phyloP scores from a whole-genome alignment of 768 basidiomycete species.

The Lyophyllum atratum region DNA sequence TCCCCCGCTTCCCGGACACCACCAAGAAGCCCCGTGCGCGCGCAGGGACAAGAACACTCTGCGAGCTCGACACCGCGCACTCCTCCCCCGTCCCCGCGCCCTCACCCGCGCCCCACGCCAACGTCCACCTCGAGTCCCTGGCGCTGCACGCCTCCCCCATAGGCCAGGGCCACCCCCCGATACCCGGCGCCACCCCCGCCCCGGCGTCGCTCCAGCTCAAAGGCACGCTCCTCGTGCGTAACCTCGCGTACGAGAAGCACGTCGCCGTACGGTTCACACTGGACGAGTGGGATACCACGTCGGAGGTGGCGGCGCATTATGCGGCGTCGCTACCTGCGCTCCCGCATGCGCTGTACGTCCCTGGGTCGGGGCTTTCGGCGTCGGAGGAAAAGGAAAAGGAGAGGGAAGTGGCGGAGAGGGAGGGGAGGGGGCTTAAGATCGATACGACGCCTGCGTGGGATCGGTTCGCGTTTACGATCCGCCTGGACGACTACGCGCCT shows the following conservation, averaged over 20 bases:
- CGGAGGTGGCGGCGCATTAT: conserved; percentile 70
- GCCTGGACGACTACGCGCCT: conserved; percentile 69
- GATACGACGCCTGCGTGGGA: conserved; percentile 44
- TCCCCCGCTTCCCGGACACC: conserved; percentile 15
- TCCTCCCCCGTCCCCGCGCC: conserved; percentile 30
- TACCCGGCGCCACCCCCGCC: conserved; percentile 13
- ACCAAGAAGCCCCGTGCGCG: neutral
- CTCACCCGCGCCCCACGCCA: conserved; percentile 21
- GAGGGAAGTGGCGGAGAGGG: conserved; percentile 4
- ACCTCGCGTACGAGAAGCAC: conserved; percentile 84
- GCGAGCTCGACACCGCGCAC: conserved; percentile 21
- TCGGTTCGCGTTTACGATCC: conserved; percentile 60
- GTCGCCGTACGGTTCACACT: conserved; percentile 88
- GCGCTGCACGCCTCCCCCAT: conserved; percentile 6
- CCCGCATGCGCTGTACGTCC: conserved; percentile 19
- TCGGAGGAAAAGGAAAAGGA: neutral
- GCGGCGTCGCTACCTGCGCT: conserved; percentile 40
- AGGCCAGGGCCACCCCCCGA: conserved; percentile 3
- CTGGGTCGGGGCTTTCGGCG: conserved; percentile 13
- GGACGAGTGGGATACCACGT: conserved; percentile 92
- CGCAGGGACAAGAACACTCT: conserved; percentile 1
- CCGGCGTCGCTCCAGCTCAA: conserved; percentile 45
- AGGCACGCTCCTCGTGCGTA: conserved; percentile 83
- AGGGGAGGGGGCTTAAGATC: too few relatives aligned
- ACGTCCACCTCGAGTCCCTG: conserved; percentile 34